Conservation (phyloP, 108 stramenopile species). For the Cyclostephanos tholiformis region DNA sequence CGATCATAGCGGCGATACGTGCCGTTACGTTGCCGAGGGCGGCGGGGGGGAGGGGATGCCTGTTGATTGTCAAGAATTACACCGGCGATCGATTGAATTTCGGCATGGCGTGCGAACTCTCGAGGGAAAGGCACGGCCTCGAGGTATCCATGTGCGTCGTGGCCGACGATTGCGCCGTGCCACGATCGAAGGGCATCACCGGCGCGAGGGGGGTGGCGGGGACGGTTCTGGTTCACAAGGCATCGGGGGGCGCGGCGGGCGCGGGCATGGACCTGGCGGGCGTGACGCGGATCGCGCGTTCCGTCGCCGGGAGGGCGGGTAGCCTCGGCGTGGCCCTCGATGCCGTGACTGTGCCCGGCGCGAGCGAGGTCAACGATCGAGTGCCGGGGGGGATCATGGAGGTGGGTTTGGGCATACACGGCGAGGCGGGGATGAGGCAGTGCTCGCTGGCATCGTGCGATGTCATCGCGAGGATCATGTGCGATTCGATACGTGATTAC, state of each 20-base stretch:
- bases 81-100: slow-evolving; percentile 99
- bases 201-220: slow-evolving; percentile 97
- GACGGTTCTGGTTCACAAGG: slow-evolving; percentile 95
- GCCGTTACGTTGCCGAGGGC: slow-evolving; percentile 64
- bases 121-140: slow-evolving; percentile 69
- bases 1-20: slow-evolving; percentile 92
- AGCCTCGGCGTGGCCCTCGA: slow-evolving; percentile 93
- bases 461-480: slow-evolving; percentile 77
- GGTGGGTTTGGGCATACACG: slow-evolving; percentile 97
- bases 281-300: slow-evolving; percentile 66
- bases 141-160: slow-evolving; percentile 87
- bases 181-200: slow-evolving; percentile 90
- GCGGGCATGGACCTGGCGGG: slow-evolving; percentile 66
- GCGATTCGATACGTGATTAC: slow-evolving; percentile 70
- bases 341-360: slow-evolving; percentile 92
- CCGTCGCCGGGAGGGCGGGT: slow-evolving; percentile 65
- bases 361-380: slow-evolving; percentile 68
- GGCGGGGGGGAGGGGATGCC: slow-evolving; percentile 61
- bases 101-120: slow-evolving; percentile 94
- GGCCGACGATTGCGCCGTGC: slow-evolving; percentile 95
- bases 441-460: slow-evolving; percentile 70
- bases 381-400: slow-evolving; percentile 73
- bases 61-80: slow-evolving; percentile 98
- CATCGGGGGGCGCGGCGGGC: slow-evolving; percentile 88
- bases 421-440: slow-evolving; percentile 92